Evolutionary conservation across 805 yeast species (phyloP).

Genomic region (Candida sanyiensis): DNA sequence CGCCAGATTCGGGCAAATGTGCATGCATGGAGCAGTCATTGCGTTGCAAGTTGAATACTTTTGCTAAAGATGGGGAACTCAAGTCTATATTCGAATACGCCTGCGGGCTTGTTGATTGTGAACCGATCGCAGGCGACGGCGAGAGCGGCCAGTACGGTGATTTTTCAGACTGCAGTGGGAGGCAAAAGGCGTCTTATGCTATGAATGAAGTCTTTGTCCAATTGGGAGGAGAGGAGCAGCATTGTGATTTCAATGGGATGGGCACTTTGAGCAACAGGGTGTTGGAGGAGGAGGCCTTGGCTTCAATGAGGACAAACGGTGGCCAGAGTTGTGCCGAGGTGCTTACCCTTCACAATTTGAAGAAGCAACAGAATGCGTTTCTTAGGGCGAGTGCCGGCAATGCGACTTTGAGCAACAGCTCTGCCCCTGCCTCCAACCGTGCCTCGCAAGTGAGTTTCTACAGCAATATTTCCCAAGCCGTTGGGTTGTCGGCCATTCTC

Average conservation of each 20-base stretch:
- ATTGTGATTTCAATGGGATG: slow-evolving; percentile 26
- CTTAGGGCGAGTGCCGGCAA: not conserved
- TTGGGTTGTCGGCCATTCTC: slow-evolving; percentile 3
- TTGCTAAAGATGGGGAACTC: slow-evolving; percentile 43
- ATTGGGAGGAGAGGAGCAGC: slow-evolving; percentile 31
- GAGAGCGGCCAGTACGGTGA: slow-evolving; percentile 56
- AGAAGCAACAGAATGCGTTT: not conserved
- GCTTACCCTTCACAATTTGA: slow-evolving; percentile 10
- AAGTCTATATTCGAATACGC: slow-evolving; percentile 49
- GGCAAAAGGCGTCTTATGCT: slow-evolving; percentile 56
- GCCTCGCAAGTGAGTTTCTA: slow-evolving; percentile 10
- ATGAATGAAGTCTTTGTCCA: slow-evolving; percentile 55
- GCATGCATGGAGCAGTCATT: slow-evolving; percentile 51
- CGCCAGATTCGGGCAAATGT: slow-evolving; percentile 58
- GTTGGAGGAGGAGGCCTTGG: slow-evolving; percentile 10
- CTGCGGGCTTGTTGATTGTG: slow-evolving; percentile 54
- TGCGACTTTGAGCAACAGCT: not conserved
- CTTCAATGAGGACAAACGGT: slow-evolving; percentile 4
- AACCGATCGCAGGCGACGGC: slow-evolving; percentile 56
- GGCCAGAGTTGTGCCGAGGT: slow-evolving; percentile 21
- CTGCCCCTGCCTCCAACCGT: slow-evolving; percentile 2
- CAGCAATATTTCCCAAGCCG: slow-evolving; percentile 7
- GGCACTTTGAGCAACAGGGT: slow-evolving; percentile 15
- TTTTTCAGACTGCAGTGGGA: slow-evolving; percentile 58
- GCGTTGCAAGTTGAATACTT: slow-evolving; percentile 49